phyloP scores from a whole-genome alignment of 2,329 filamentous ascomycete genomes.

The Cadophora sp. region DNA sequence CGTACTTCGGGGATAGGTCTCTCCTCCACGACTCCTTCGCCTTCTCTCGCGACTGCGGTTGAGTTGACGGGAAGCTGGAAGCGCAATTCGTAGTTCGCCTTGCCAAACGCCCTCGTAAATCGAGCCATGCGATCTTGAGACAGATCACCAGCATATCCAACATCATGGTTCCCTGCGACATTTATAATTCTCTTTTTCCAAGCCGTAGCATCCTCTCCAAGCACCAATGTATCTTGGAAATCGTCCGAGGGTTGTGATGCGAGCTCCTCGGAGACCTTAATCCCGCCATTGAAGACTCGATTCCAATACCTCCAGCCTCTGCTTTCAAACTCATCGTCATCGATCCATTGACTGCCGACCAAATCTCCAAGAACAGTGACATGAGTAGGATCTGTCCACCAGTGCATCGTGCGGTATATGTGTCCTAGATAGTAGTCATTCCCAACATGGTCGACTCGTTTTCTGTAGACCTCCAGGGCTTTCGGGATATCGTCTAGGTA shows the following conservation, averaged over 20 bases:
- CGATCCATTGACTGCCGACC: constrained; percentile 94
- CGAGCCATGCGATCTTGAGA: constrained; percentile 75
- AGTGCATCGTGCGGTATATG: constrained; percentile 82
- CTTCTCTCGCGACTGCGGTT: constrained; percentile 44
- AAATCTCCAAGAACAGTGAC: constrained; percentile 89
- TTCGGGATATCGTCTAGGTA: constrained; percentile 72
- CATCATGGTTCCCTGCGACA: constrained; percentile 92
- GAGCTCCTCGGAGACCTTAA: constrained; percentile 65
- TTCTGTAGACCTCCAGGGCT: constrained; percentile 71
- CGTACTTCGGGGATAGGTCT: constrained; percentile 72
- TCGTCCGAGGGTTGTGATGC: constrained; percentile 54
- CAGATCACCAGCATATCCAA: constrained; percentile 94
- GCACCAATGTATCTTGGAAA: constrained; percentile 40
- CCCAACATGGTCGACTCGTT: constrained; percentile 85
- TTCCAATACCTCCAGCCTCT: constrained; percentile 81
- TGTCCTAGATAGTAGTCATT: constrained; percentile 96
- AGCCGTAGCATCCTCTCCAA: constrained; percentile 51
- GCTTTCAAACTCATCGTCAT: constrained; percentile 79
- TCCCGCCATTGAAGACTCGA: constrained; percentile 73
- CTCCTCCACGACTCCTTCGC: constrained; percentile 50
- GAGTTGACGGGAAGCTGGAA: constrained; percentile 63
- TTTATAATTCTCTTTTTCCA: constrained; percentile 88
- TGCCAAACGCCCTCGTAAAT: constrained; percentile 87
- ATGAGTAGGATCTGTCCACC: constrained; percentile 88
- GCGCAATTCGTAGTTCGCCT: constrained; percentile 86